These are phyloP conservation scores for Nakaseomyces nivariensis DNA, from an alignment of 1,139 yeast genomes.

Conservation along the genomic window DNA sequence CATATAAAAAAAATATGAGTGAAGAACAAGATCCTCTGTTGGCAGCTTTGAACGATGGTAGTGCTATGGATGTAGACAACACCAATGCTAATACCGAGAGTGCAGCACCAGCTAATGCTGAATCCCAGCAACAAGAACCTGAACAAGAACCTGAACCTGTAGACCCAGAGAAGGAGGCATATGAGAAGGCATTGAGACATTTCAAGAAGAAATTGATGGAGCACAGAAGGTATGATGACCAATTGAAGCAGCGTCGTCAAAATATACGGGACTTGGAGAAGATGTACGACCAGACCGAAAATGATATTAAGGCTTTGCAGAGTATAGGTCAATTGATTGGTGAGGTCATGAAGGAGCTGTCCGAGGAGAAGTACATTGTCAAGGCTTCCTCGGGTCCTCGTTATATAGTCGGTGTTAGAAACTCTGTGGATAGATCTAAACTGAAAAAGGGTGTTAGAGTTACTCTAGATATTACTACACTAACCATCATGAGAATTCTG, in stretches of 20 bases:
- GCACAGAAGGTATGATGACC: slow-evolving; percentile 92
- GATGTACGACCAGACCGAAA: slow-evolving; percentile 87
- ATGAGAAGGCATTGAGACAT: slow-evolving; percentile 68
- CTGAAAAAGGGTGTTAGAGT: slow-evolving; percentile 93
- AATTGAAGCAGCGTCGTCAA: slow-evolving; percentile 74
- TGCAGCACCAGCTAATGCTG: slow-evolving; percentile 3
- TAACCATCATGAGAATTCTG: slow-evolving; percentile 92
- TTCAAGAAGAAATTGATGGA: slow-evolving; percentile 83
- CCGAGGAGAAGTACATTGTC: slow-evolving; percentile 90
- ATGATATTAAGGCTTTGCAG: slow-evolving; percentile 93
- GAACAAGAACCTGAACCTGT: slow-evolving; percentile 16
- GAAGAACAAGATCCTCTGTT: slow-evolving; percentile 66
- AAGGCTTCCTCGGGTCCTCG: slow-evolving; percentile 98
- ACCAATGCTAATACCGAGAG: neutral
- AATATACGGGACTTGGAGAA: slow-evolving; percentile 77
- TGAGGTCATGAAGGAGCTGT: slow-evolving; percentile 90
- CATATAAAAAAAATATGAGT: slow-evolving; percentile 35
- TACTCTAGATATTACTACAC: slow-evolving; percentile 93
- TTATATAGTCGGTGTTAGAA: slow-evolving; percentile 94
- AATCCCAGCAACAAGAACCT: slow-evolving; percentile 8
- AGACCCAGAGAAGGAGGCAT: slow-evolving; percentile 54
- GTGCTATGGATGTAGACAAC: slow-evolving; percentile 23
- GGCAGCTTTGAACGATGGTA: slow-evolving; percentile 46
- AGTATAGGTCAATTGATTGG: slow-evolving; percentile 97
- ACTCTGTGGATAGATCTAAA: slow-evolving; percentile 74